Evolutionary conservation across 306 rosid genomes (phyloP).

Genomic region (Quercus aquifolioides): DNA sequence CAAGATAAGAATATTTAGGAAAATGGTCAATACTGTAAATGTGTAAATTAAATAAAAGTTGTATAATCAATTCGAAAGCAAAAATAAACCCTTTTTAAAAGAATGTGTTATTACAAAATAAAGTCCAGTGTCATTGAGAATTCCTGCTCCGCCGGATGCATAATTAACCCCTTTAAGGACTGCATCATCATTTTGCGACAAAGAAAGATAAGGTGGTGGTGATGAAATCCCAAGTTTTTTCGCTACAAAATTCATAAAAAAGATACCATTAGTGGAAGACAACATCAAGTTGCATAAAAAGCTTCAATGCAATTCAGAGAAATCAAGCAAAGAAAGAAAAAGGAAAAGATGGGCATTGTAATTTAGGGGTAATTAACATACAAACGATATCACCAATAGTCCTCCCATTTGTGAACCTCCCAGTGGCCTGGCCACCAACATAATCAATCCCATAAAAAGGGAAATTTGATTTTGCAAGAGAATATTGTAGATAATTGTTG

Average conservation of each 20-base stretch:
- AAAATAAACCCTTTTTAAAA: not conserved
- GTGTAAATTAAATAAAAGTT: not conserved
- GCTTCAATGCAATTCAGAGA: not conserved
- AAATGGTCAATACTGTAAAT: not conserved
- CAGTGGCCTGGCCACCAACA: slow-evolving; percentile 65
- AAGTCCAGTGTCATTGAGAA: slow-evolving; percentile 79
- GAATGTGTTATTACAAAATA: slow-evolving; percentile 57
- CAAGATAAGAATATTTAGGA: not conserved
- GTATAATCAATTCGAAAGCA: not conserved
- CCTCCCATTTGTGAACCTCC: slow-evolving; percentile 87
- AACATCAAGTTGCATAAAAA: not conserved
- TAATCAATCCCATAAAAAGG: slow-evolving; percentile 92
- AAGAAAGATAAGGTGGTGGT: slow-evolving; percentile 73
- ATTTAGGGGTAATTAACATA: slow-evolving; percentile 7
- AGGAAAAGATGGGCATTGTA: not conserved
- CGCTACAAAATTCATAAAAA: slow-evolving; percentile 40
- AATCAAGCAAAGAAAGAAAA: not conserved
- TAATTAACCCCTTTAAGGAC: slow-evolving; percentile 68
- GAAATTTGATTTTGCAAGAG: slow-evolving; percentile 68
- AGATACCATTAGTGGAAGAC: not conserved
- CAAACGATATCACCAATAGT: slow-evolving; percentile 85
- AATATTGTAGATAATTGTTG: slow-evolving; percentile 67
- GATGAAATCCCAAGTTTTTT: slow-evolving; percentile 63
- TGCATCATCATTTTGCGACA: slow-evolving; percentile 53
- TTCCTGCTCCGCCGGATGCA: slow-evolving; percentile 95